Evolutionary conservation across 2,329 filamentous ascomycete genomes (phyloP), one percentile per base, ranked within the genome.

Genomic region (Geosmithia putterillii): DNA sequence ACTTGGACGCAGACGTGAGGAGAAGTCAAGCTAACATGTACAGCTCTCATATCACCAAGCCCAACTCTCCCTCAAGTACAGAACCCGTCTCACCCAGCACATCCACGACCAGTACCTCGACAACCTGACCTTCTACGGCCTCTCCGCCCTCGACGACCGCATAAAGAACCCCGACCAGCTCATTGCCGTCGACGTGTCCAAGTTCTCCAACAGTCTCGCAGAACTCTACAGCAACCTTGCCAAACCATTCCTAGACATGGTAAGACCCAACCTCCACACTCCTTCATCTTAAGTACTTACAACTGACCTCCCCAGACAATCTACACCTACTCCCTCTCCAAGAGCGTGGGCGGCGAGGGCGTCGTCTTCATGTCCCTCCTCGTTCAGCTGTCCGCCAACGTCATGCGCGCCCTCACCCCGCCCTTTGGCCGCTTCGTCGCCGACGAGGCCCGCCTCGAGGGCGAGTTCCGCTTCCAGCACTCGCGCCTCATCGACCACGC

Each of bases 131-230:
- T 98, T 96, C 61, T 98, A 98, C 61, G 89, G 88, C 3, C 83
- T 98, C 42, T 94, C 89, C 1, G 88, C 92, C 0, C 73, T 98
- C 32, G 92, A 98, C 55, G 92, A 98, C 59, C 80, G 92, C 57
- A 95, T 98, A 73, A 95, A 95, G 70, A 98, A 98, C 57, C 87
- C 92, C 3, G 92, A 98, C 58, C 92, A 98, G 64, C 75, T 98
- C 38, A 94, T 98, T 53, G 92, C 90, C 0, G 90, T 96, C 22
- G 92, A 98, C 59, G 87, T 98, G 9, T 85, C 89, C 47, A 90
- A 92, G 54, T 98, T 98, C 67, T 92, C 89, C 21, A 95, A 94
- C 60, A 94, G 86, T 53, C 65, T 96, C 47, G 90, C 92, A 1
- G 90, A 96, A 60, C 68, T 98, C 7, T 98, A 98, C 63, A 94